Percentiles rank a stretch among this genome's conserved stretches.
Evolutionary conservation across 345 rosid species (phyloP).

Genomic region (Psidium friedrichsthalianum): DNA sequence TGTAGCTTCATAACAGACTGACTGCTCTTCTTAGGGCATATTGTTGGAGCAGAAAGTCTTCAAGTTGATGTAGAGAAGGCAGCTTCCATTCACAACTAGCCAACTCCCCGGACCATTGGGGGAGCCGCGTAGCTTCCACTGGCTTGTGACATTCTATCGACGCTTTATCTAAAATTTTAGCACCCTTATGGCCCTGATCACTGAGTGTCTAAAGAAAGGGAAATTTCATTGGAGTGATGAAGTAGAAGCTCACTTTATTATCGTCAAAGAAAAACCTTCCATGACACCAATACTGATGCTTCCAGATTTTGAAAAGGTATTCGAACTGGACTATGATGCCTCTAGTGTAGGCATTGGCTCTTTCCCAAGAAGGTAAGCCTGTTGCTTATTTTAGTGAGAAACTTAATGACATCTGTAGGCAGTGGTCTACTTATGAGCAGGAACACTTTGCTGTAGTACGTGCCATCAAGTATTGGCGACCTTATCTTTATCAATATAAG

Average conservation of each 20-base stretch:
- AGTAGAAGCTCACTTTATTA: background rate
- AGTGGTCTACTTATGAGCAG: background rate
- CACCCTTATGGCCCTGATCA: background rate
- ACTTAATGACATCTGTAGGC: background rate
- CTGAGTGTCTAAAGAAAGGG: background rate
- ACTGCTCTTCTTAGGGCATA: background rate
- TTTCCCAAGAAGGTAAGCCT: background rate
- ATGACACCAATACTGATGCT: background rate
- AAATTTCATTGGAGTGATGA: background rate
- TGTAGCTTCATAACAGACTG: background rate
- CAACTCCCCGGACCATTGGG: background rate
- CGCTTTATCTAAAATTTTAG: background rate
- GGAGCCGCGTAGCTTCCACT: background rate
- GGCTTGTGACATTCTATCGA: background rate
- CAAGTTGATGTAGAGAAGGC: background rate
- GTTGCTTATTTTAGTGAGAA: background rate
- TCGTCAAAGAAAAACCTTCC: background rate
- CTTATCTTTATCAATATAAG: background rate
- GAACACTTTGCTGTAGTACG: background rate
- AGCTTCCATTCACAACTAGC: background rate
- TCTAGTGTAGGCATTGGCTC: accelerated
- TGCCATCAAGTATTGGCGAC: too few relatives aligned
- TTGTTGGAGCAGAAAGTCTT: background rate
- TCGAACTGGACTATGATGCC: background rate
- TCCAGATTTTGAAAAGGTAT: background rate